Conservation (phyloP, 2,329 filamentous ascomycete genomes). For the Exophiala viscosa region DNA sequence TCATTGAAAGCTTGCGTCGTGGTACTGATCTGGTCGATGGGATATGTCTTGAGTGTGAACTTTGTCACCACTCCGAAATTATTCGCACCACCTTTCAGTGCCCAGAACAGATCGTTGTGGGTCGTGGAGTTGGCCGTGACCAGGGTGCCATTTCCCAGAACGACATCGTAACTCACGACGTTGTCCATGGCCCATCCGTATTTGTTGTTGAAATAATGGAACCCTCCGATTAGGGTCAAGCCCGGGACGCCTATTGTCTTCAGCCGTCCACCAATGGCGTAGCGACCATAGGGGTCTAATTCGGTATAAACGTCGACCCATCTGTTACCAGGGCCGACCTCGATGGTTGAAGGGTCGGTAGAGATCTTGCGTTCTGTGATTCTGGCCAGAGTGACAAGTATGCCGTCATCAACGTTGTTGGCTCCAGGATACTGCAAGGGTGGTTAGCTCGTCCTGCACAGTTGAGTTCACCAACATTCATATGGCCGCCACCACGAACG, state of each 20-base stretch:
- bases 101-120: conserved; percentile 55
- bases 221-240: conserved; percentile 47
- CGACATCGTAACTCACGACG: conserved; percentile 46
- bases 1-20: background rate
- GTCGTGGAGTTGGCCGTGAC: conserved; percentile 49
- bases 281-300: conserved; percentile 27
- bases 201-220: conserved; percentile 10
- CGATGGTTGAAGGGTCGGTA: conserved; percentile 22
- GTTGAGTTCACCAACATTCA: too few relatives aligned
- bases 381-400: background rate
- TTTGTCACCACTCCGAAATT: conserved; percentile 57
- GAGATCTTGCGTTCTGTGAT: conserved; percentile 18
- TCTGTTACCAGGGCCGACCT: conserved; percentile 29
- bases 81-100: conserved; percentile 54
- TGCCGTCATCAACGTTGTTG: background rate
- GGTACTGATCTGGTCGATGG: background rate
- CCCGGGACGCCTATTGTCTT: conserved; percentile 37
- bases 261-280: conserved; percentile 34
- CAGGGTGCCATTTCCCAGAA: conserved; percentile 36
- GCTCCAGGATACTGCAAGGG: background rate
- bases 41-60: background rate
- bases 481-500: background rate
- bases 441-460: too few relatives aligned
- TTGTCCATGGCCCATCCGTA: conserved; percentile 55
- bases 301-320: conserved; percentile 34